A percentile compares a stretch with the other conserved stretches of the same genome.
phyloP scores from a whole-genome alignment of 2,329 filamentous ascomycete genomes.

The Sporothrix euskadiensis region DNA sequence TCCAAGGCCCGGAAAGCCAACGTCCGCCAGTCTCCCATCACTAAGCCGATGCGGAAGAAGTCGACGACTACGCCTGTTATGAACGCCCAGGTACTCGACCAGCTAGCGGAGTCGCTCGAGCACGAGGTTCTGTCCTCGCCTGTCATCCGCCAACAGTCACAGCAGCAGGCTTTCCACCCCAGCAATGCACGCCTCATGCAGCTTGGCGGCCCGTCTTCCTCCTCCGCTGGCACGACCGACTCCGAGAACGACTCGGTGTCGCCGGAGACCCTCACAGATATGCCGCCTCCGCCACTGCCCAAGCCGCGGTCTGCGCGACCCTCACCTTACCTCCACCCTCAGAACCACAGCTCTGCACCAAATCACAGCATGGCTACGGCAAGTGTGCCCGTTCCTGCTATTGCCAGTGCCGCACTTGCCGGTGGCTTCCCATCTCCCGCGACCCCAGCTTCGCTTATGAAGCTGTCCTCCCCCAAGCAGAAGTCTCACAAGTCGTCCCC shows the following conservation, averaged over 20 bases:
- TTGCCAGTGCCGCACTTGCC: constrained; percentile 26
- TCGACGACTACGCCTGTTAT: constrained; percentile 55
- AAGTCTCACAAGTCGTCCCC: constrained; percentile 32
- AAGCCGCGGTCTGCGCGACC: constrained; percentile 63
- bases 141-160: constrained; percentile 40
- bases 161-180: constrained; percentile 39
- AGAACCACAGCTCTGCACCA: constrained; percentile 41
- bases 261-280: constrained; percentile 63
- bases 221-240: constrained; percentile 51
- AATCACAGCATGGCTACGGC: constrained; percentile 24
- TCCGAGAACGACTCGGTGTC: constrained; percentile 67
- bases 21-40: constrained; percentile 70
- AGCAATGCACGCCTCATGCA: constrained; percentile 33
- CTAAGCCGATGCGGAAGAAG: constrained; percentile 64
- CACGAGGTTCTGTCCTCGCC: constrained; percentile 34
- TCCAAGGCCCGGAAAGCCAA: constrained; percentile 54
- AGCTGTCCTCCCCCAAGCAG: constrained; percentile 58
- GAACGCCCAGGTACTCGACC: constrained; percentile 56
- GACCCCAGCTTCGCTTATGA: constrained; percentile 87
- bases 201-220: constrained; percentile 37
- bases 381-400: neutral
- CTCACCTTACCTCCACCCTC: constrained; percentile 66
- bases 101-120: constrained; percentile 52
- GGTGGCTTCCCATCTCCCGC: constrained; percentile 62
- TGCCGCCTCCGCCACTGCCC: constrained; percentile 68